Percentiles rank a stretch among this genome's conserved stretches.
phyloP scores from a whole-genome alignment of 306 rosid genomes.

The Senna siamea region DNA sequence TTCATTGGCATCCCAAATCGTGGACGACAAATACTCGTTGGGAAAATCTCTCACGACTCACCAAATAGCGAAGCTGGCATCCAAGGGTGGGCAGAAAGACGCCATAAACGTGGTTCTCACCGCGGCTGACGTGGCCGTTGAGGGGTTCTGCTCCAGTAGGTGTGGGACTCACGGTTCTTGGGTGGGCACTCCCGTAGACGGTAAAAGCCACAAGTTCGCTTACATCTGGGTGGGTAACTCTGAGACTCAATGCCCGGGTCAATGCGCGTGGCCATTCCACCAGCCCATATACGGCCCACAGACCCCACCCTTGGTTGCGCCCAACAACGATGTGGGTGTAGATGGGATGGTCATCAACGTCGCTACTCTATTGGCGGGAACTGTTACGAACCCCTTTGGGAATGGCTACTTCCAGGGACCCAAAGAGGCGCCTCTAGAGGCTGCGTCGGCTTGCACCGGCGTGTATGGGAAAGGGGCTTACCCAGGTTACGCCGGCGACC shows the following conservation, averaged over 20 bases:
- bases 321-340: slow-evolving; percentile 74
- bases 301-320: slow-evolving; percentile 53
- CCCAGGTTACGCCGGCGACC: slow-evolving; percentile 62
- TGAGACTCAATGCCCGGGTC: slow-evolving; percentile 65
- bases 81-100: slow-evolving; percentile 43
- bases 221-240: slow-evolving; percentile 80
- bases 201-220: slow-evolving; percentile 39
- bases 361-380: slow-evolving; percentile 62
- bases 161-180: slow-evolving; percentile 64
- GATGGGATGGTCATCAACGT: slow-evolving; percentile 68
- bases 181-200: not conserved
- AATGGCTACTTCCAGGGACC: slow-evolving; percentile 72
- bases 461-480: slow-evolving; percentile 66
- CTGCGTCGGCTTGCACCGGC: slow-evolving; percentile 63
- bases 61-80: slow-evolving; percentile 50
- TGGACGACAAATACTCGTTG: slow-evolving; percentile 41
- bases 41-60: slow-evolving; percentile 60
- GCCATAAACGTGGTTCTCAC: slow-evolving; percentile 64
- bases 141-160: slow-evolving; percentile 60
- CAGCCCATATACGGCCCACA: slow-evolving; percentile 68
- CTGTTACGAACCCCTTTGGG: slow-evolving; percentile 60
- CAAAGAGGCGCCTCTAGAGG: slow-evolving; percentile 70
- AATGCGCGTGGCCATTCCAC: slow-evolving; percentile 76
- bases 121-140: slow-evolving; percentile 52
- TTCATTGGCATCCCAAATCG: slow-evolving; percentile 48